A percentile compares a stretch with the other conserved stretches of the same genome.
Evolutionary conservation across 257 asterid genomes (phyloP).

Genomic region (Gentiana macrophylla): DNA sequence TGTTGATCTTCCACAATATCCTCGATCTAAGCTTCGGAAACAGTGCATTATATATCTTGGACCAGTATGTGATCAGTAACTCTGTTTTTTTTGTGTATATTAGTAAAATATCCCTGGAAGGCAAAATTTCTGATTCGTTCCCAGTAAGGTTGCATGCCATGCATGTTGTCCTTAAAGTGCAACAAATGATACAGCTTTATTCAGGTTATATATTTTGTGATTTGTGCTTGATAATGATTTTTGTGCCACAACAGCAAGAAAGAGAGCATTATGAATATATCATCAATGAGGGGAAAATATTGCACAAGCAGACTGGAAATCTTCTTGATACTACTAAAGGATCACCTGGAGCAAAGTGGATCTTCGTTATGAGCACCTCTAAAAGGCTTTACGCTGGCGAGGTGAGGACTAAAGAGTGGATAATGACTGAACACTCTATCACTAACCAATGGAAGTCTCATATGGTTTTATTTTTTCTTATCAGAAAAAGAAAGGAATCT

Average conservation of each 20-base stretch:
- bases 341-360: constrained; percentile 57
- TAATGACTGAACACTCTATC: constrained; percentile 5
- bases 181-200: no score
- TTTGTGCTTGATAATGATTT: not conserved
- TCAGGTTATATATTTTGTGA: not conserved
- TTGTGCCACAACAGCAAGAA: constrained; percentile 48
- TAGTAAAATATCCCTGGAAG: no score
- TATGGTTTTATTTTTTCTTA: constrained; percentile 12
- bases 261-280: constrained; percentile 58
- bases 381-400: constrained; percentile 66
- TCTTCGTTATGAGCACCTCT: constrained; percentile 92
- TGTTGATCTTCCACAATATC: constrained; percentile 73
- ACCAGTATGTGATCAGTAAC: constrained; percentile 51
- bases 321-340: constrained; percentile 53
- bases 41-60: constrained; percentile 93
- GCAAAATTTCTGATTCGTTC: no score
- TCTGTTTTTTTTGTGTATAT: constrained; percentile 1
- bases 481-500: constrained; percentile 82
- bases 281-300: constrained; percentile 45
- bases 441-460: constrained; percentile 5
- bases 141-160: no score
- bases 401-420: constrained; percentile 29
- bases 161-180: no score
- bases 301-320: constrained; percentile 39
- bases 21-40: constrained; percentile 71